Conservation (phyloP, 2,329 filamentous ascomycete genomes). For the Talaromyces sp. region DNA sequence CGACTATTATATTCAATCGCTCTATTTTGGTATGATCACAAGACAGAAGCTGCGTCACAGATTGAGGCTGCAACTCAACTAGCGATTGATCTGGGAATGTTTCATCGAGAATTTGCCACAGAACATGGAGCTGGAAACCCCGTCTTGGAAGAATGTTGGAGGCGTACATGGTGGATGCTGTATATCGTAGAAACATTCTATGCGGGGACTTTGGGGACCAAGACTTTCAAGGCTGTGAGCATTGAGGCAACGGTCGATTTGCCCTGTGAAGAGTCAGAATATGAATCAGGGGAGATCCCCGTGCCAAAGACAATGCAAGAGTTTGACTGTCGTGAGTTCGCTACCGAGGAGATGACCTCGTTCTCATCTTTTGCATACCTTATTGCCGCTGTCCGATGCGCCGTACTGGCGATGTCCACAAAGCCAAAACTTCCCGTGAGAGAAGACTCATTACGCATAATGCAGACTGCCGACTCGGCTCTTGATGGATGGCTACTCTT, state of each 20-base stretch:
- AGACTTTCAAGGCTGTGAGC: slow-evolving; percentile 26
- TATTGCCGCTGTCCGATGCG: slow-evolving; percentile 30
- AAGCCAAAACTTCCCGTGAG: slow-evolving; percentile 23
- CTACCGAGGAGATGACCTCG: slow-evolving; percentile 19
- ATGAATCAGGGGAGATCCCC: slow-evolving; percentile 29
- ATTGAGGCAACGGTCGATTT: slow-evolving; percentile 30
- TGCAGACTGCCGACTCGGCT: slow-evolving; percentile 38
- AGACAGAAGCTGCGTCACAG: slow-evolving; percentile 23
- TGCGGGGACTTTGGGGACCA: slow-evolving; percentile 56
- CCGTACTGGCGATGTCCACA: slow-evolving; percentile 29
- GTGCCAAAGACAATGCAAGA: slow-evolving; percentile 32
- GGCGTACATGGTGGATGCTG: slow-evolving; percentile 39
- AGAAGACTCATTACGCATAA: slow-evolving; percentile 30
- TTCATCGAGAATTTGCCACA: slow-evolving; percentile 29
- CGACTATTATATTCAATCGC: slow-evolving; percentile 30
- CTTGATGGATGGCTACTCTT: slow-evolving; percentile 43
- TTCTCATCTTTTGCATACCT: slow-evolving; percentile 40
- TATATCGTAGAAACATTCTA: slow-evolving; percentile 76
- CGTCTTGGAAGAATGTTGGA: slow-evolving; percentile 47
- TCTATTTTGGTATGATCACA: slow-evolving; percentile 29
- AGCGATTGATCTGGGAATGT: slow-evolving; percentile 29
- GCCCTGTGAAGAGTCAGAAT: slow-evolving; percentile 37
- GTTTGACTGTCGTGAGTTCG: slow-evolving; percentile 36
- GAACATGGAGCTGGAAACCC: slow-evolving; percentile 56
- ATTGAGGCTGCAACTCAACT: slow-evolving; percentile 26